phyloP scores from a whole-genome alignment of 768 basidiomycete species.

The Russula emetica region DNA sequence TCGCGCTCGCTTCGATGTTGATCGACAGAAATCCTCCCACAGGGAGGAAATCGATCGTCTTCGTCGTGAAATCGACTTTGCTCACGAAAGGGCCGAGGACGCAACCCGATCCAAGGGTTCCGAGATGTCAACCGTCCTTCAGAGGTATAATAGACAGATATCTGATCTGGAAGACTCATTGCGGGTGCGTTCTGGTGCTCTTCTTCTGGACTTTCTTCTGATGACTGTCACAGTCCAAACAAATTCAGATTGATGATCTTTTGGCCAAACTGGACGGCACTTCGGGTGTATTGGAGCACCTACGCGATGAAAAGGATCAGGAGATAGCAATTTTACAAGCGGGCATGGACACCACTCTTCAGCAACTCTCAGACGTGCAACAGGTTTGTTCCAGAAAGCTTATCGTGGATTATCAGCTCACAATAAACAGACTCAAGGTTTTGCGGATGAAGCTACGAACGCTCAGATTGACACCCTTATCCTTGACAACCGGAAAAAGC shows the following conservation, averaged over 20 bases:
- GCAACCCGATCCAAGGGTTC: slow-evolving; percentile 85
- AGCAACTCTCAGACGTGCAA: slow-evolving; percentile 80
- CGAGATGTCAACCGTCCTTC: slow-evolving; percentile 82
- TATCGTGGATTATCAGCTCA: slow-evolving; percentile 14
- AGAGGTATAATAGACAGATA: slow-evolving; percentile 94
- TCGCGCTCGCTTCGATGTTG: slow-evolving; percentile 90
- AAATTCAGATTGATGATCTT: slow-evolving; percentile 94
- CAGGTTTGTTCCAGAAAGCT: slow-evolving; percentile 48
- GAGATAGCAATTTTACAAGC: slow-evolving; percentile 95
- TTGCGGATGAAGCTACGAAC: slow-evolving; percentile 85
- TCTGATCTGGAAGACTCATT: slow-evolving; percentile 95
- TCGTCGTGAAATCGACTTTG: slow-evolving; percentile 87
- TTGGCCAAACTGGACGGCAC: slow-evolving; percentile 74
- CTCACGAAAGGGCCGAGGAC: slow-evolving; percentile 98
- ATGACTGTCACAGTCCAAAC: slow-evolving; percentile 64
- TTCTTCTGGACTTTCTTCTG: slow-evolving; percentile 6
- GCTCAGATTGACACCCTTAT: slow-evolving; percentile 98
- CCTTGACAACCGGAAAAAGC: slow-evolving; percentile 93
- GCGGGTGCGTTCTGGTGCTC: slow-evolving; percentile 49
- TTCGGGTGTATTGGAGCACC: slow-evolving; percentile 67
- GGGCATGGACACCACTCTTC: slow-evolving; percentile 88
- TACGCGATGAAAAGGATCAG: slow-evolving; percentile 94
- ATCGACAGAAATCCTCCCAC: slow-evolving; percentile 88
- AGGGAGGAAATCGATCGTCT: slow-evolving; percentile 93
- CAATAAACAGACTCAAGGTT: slow-evolving; percentile 61